A percentile compares a stretch with the other conserved stretches of the same genome.
These are phyloP conservation scores for Capsicum pubescens DNA, from an alignment of 257 asterid species.

Conservation along the genomic window DNA sequence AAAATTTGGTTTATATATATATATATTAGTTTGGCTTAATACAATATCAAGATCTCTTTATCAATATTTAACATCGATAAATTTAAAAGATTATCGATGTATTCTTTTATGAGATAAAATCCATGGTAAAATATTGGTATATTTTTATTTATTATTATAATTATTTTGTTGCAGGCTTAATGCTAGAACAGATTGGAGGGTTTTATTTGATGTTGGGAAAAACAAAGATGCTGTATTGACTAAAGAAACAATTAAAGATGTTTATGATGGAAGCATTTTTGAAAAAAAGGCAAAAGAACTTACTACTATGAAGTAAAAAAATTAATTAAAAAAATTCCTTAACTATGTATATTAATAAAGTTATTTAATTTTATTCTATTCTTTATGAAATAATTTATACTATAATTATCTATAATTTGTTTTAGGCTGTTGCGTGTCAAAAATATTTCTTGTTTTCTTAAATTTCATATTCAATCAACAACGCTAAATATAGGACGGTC, in stretches of 20 bases:
- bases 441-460: too few relatives aligned
- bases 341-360: too few relatives aligned
- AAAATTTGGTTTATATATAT: neutral
- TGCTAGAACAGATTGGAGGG: constrained; percentile 71
- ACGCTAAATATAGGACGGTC: too few relatives aligned
- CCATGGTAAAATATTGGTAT: neutral
- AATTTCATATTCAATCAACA: too few relatives aligned
- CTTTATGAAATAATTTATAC: neutral
- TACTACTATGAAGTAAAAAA: constrained; percentile 44
- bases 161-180: constrained; percentile 54
- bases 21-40: neutral
- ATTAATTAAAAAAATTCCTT: too few relatives aligned
- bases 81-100: neutral
- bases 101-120: neutral
- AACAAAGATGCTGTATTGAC: constrained; percentile 64
- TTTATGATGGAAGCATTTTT: constrained; percentile 81
- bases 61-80: too few relatives aligned
- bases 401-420: too few relatives aligned
- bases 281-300: constrained; percentile 64
- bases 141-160: neutral
- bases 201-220: constrained; percentile 63
- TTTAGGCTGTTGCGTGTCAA: too few relatives aligned
- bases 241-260: constrained; percentile 60
- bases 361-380: too few relatives aligned
- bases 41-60: too few relatives aligned